A percentile compares a stretch with the other conserved stretches of the same genome.
Evolutionary conservation across 2,329 filamentous ascomycete genomes (phyloP).

Genomic region (Aspergillus neoniger): DNA sequence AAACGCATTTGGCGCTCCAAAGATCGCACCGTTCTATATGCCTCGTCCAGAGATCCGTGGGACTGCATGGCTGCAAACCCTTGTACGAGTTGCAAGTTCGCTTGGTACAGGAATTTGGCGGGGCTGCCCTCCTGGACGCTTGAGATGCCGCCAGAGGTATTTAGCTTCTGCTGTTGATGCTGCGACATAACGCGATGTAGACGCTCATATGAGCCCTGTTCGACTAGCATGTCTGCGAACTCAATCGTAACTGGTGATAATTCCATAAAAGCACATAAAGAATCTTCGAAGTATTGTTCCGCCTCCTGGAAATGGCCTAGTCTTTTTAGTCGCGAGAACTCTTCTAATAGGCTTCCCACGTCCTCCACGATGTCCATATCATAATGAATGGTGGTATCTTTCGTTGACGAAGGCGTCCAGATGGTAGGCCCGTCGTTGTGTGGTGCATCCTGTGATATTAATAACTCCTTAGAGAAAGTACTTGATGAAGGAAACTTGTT

Average conservation of each 20-base stretch:
- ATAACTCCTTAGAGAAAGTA: no score
- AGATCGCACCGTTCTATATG: not conserved
- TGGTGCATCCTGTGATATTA: no score
- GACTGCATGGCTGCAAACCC: not conserved
- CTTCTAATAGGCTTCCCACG: not conserved
- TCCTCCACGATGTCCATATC: not conserved
- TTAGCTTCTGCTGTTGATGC: not conserved
- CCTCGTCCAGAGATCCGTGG: not conserved
- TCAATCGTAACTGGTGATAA: constrained; percentile 13
- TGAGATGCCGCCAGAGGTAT: not conserved
- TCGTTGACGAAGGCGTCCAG: not conserved
- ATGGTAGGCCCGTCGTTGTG: no score
- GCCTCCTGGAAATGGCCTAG: constrained; percentile 1
- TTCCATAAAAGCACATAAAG: not conserved
- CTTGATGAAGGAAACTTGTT: accelerated
- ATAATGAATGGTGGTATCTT: not conserved
- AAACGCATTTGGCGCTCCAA: not conserved
- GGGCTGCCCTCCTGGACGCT: not conserved
- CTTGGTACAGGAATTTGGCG: not conserved
- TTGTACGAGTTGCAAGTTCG: not conserved
- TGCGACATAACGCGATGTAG: not conserved
- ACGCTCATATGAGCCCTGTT: constrained; percentile 12
- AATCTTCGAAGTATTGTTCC: not conserved
- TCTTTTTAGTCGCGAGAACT: constrained; percentile 1
- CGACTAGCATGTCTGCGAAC: constrained; percentile 20